phyloP scores from a whole-genome alignment of 257 asterid genomes.

The Rehmannia glutinosa region DNA sequence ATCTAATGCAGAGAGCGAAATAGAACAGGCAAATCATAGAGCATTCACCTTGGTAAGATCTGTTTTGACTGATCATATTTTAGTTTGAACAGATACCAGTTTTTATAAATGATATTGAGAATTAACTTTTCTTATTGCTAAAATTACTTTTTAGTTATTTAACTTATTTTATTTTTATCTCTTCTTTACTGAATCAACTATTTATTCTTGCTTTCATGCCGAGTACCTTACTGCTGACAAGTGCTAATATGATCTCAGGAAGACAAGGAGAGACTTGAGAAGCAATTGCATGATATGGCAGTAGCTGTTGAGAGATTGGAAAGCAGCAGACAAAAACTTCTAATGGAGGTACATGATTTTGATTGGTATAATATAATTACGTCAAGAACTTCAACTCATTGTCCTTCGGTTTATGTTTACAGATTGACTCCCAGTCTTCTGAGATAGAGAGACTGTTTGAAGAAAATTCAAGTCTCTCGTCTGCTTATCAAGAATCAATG shows the following conservation, averaged over 20 bases:
- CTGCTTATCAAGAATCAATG: constrained; percentile 78
- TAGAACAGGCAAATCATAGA: constrained; percentile 38
- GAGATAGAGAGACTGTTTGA: constrained; percentile 91
- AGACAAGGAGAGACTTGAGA: constrained; percentile 84
- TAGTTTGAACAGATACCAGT: not conserved
- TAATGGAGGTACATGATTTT: constrained; percentile 61
- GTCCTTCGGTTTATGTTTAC: constrained; percentile 22
- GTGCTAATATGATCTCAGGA: constrained; percentile 43
- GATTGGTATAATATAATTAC: constrained; percentile 4
- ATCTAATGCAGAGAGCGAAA: constrained; percentile 46
- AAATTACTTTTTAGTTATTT: not conserved
- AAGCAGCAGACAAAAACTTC: constrained; percentile 84
- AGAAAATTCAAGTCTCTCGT: constrained; percentile 73
- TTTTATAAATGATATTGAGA: not conserved
- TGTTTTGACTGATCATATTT: constrained; percentile 6
- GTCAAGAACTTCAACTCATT: constrained; percentile 26
- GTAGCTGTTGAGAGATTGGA: constrained; percentile 88
- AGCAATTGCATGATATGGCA: constrained; percentile 94
- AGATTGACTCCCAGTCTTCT: constrained; percentile 96
- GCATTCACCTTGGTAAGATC: constrained; percentile 55
- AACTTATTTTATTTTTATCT: not conserved
- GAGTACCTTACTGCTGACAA: not conserved
- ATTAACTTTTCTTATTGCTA: constrained; percentile 1
- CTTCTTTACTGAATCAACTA: not conserved
- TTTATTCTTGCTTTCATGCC: not conserved